Percentiles rank a stretch among this genome's conserved stretches.
Evolutionary conservation across 192 early-diverging fungal genomes (phyloP).

Genomic region (Umbelopsis sp.): DNA sequence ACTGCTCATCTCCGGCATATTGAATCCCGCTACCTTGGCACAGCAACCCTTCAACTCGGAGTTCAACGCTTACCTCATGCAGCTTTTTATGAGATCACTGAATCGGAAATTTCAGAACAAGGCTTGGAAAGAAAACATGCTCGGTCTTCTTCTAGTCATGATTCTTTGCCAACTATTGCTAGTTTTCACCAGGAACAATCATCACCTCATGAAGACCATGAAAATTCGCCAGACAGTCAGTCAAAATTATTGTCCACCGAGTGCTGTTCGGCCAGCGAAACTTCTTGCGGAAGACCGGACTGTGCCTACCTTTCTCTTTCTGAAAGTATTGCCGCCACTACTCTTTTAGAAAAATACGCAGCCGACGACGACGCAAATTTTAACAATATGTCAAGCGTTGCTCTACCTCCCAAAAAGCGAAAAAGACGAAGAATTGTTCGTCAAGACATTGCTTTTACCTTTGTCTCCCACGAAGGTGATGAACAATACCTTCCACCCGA

Average conservation of each 20-base stretch:
- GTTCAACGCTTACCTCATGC: slow-evolving; percentile 47
- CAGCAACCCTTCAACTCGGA: slow-evolving; percentile 49
- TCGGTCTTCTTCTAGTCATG: slow-evolving; percentile 6
- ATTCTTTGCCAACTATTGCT: neutral
- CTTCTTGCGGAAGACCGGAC: neutral
- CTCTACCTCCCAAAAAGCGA: slow-evolving; percentile 20
- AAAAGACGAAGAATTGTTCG: slow-evolving; percentile 25
- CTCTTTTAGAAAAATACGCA: neutral
- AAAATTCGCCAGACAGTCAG: neutral
- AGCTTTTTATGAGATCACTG: slow-evolving; percentile 39
- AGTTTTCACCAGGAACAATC: slow-evolving; percentile 11
- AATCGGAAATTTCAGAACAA: slow-evolving; percentile 23
- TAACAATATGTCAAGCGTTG: neutral
- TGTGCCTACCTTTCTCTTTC: slow-evolving; percentile 17
- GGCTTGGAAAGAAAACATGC: neutral
- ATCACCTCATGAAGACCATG: slow-evolving; percentile 20
- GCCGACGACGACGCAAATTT: neutral
- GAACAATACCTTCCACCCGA: neutral
- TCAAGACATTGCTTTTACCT: slow-evolving; percentile 22
- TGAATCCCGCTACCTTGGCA: slow-evolving; percentile 34
- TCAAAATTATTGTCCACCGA: slow-evolving; percentile 1
- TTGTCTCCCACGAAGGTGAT: slow-evolving; percentile 14
- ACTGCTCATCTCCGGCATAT: slow-evolving; percentile 15
- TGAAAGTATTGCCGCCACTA: slow-evolving; percentile 15
- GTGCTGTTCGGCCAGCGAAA: slow-evolving; percentile 11